These are phyloP conservation scores for Verticillium klebahnii DNA, from an alignment of 2,329 filamentous ascomycete genomes.

Conservation along the genomic window DNA sequence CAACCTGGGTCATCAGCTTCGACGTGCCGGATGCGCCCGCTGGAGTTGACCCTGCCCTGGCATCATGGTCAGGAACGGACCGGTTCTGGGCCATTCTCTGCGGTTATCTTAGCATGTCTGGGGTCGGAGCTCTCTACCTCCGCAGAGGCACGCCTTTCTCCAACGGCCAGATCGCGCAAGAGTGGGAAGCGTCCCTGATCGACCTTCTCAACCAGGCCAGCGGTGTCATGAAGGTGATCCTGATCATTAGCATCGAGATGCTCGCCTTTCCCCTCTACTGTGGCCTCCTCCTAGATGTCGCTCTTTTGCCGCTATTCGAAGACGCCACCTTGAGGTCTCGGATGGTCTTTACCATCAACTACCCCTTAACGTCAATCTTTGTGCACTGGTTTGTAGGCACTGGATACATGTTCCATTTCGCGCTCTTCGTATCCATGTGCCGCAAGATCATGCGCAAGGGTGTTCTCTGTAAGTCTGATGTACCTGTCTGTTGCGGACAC, in stretches of 20 bases:
- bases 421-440: constrained; percentile 97
- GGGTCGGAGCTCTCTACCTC: constrained; percentile 75
- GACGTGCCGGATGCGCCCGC: constrained; percentile 33
- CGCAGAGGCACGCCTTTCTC: constrained; percentile 67
- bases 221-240: constrained; percentile 93
- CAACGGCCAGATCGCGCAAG: constrained; percentile 46
- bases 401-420: constrained; percentile 99
- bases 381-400: constrained; percentile 99
- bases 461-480: constrained; percentile 70
- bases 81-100: constrained; percentile 68
- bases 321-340: constrained; percentile 72
- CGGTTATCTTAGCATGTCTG: constrained; percentile 74
- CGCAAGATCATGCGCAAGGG: constrained; percentile 94
- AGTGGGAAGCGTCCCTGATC: constrained; percentile 72
- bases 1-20: constrained; percentile 55
- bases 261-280: constrained; percentile 95
- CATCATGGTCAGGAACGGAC: constrained; percentile 64
- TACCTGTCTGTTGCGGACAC: background rate
- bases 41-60: constrained; percentile 51
- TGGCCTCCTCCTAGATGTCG: constrained; percentile 82
- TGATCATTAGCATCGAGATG: constrained; percentile 99
- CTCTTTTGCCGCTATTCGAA: constrained; percentile 84
- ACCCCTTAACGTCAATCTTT: constrained; percentile 86
- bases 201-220: constrained; percentile 89
- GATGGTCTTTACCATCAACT: constrained; percentile 70